Evolutionary conservation across 192 early-diverging fungal genomes (phyloP), one percentile per base, ranked within the genome.

Genomic region (Coemansia umbellata): DNA sequence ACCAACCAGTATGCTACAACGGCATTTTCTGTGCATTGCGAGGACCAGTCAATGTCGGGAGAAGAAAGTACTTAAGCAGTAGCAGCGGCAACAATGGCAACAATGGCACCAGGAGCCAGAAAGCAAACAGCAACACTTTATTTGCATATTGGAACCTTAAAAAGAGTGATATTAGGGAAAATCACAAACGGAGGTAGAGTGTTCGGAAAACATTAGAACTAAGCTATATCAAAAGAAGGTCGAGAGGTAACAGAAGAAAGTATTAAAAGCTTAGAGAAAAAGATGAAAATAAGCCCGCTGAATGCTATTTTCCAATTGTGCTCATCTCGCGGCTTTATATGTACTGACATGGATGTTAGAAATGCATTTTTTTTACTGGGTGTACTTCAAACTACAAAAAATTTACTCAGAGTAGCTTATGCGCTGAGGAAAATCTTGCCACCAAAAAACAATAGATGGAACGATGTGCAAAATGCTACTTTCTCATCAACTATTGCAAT

Each of bases 11-110:
- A 48, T 26, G 48, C 31, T 9, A n/a, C 18, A 23, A 61, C 28
- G 9, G 59, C 41, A n/a, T 37, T 9, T 0, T 51, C 7, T 14
- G 59, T 40, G 37, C 59, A 61, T 5, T n/a, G 28, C 5, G 31
- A 33, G 18, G 13, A 23, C 59, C 59, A 61, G 50, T n/a, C 43
- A 18, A 61, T 61, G 4, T 42, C 1, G n/a, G n/a, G n/a, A 6
- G 47, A 3, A 1, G 21, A 24, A 30, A 11, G 14, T 9, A n/a
- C 1, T 26, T 47, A 7, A 15, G 47, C 47, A 32, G 59, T 43
- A 27, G 50, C 59, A n/a, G 13, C n/a, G n/a, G n/a, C n/a, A n/a
- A n/a, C n/a, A n/a, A 21, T 37, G 28, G 59, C 59, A 18, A 44
- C 59, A 31, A 39, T 35, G 11, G 42, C 53, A 3, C 59, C 59